Conservation (phyloP, 495 filamentous ascomycete genomes). For the Aspergillus ellipticus region DNA sequence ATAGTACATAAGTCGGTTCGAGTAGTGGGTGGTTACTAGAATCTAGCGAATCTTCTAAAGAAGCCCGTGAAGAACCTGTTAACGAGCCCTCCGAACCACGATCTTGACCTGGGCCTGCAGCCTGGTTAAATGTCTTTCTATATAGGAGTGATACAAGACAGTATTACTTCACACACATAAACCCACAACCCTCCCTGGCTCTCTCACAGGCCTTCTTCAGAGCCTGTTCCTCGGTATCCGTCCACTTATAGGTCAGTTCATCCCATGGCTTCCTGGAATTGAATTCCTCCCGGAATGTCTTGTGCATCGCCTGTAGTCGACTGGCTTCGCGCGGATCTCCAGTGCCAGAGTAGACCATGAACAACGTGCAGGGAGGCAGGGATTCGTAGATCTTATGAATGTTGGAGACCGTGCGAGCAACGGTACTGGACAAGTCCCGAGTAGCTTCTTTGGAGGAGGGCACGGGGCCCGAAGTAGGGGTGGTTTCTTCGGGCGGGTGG, state of each 20-base stretch:
- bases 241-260: slow-evolving; percentile 83
- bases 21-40: background rate
- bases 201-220: slow-evolving; percentile 64
- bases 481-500: slow-evolving; percentile 25
- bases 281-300: slow-evolving; percentile 72
- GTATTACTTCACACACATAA: slow-evolving; percentile 71
- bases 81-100: background rate
- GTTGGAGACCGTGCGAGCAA: slow-evolving; percentile 49
- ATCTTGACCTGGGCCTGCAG: background rate
- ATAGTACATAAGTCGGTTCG: background rate
- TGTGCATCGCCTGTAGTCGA: slow-evolving; percentile 68
- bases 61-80: background rate
- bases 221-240: slow-evolving; percentile 78
- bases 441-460: slow-evolving; percentile 4
- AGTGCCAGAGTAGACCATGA: slow-evolving; percentile 84
- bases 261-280: slow-evolving; percentile 76
- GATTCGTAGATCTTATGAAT: slow-evolving; percentile 69
- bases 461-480: slow-evolving; percentile 11
- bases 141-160: background rate
- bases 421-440: slow-evolving; percentile 36
- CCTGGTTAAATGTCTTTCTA: background rate
- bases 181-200: slow-evolving; percentile 76
- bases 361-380: slow-evolving; percentile 77
- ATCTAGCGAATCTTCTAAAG: background rate
- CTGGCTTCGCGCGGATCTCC: slow-evolving; percentile 80